These are phyloP conservation scores for Rosa hybrid DNA, from an alignment of 331 rosid genomes.

Conservation along the genomic window DNA sequence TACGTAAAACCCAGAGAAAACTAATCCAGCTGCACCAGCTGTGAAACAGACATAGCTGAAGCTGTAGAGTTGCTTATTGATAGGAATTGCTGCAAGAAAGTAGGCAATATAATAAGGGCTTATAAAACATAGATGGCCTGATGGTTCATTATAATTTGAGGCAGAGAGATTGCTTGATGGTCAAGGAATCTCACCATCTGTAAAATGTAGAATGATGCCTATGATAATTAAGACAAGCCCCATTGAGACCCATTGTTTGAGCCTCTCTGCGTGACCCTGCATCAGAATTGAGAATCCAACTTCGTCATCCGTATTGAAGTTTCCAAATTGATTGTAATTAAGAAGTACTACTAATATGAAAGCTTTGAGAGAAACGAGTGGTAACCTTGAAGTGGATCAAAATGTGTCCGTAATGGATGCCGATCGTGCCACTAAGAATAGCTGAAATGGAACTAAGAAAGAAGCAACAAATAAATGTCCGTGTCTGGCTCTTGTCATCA, in stretches of 20 bases:
- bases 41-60: constrained; percentile 94
- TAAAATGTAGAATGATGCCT: constrained; percentile 76
- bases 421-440: constrained; percentile 73
- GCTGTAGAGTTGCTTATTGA: constrained; percentile 91
- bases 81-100: constrained; percentile 68
- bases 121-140: not conserved
- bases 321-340: constrained; percentile 9
- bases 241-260: constrained; percentile 81
- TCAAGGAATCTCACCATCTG: constrained; percentile 52
- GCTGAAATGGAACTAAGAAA: constrained; percentile 71
- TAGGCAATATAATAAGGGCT: not conserved
- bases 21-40: constrained; percentile 79
- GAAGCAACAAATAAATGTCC: constrained; percentile 3
- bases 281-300: not conserved
- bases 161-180: not conserved
- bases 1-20: constrained; percentile 73
- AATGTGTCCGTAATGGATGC: constrained; percentile 89
- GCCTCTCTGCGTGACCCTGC: constrained; percentile 80
- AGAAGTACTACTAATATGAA: not conserved
- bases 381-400: constrained; percentile 85
- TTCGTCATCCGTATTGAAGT: not conserved
- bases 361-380: not conserved
- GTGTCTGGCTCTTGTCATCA: not conserved
- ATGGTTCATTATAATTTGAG: not conserved
- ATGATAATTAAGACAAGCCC: constrained; percentile 54